Conservation (phyloP, 2,329 filamentous ascomycete genomes). For the Phaeophleospora eucalypticola region DNA sequence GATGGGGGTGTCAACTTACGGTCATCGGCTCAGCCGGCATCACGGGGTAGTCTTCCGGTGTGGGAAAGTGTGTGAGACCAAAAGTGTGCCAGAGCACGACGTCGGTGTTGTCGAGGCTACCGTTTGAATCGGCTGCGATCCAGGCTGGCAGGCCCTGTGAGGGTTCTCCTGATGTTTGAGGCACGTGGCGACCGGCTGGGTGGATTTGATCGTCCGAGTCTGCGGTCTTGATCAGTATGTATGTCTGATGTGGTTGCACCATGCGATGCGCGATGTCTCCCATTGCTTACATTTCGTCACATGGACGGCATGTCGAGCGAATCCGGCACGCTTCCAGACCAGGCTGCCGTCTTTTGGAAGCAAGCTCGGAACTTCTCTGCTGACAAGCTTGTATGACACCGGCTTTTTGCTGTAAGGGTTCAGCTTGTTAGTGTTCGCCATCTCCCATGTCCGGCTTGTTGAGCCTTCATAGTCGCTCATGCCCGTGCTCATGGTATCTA, state of each 20-base stretch:
- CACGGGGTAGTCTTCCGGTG: slow-evolving; percentile 85
- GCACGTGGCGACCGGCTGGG: slow-evolving; percentile 81
- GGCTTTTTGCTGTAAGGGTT: slow-evolving; percentile 84
- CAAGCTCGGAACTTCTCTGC: slow-evolving; percentile 72
- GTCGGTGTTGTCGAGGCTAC: slow-evolving; percentile 73
- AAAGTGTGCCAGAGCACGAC: slow-evolving; percentile 94
- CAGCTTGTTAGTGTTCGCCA: slow-evolving; percentile 76
- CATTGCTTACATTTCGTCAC: slow-evolving; percentile 74
- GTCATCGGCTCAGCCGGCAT: slow-evolving; percentile 72
- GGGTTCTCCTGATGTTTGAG: slow-evolving; percentile 78
- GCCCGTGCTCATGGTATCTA: slow-evolving; percentile 60
- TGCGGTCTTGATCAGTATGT: slow-evolving; percentile 30
- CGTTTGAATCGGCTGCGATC: slow-evolving; percentile 65
- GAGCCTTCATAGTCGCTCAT: slow-evolving; percentile 76
- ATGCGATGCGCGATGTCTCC: not conserved
- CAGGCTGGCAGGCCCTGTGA: slow-evolving; percentile 69
- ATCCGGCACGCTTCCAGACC: slow-evolving; percentile 86
- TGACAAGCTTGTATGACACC: slow-evolving; percentile 82
- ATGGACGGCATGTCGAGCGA: slow-evolving; percentile 80
- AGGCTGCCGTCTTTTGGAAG: slow-evolving; percentile 76
- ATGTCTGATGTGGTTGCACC: not conserved
- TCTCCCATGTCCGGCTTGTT: slow-evolving; percentile 83
- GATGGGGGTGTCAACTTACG: slow-evolving; percentile 36
- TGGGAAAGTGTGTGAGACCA: slow-evolving; percentile 82
- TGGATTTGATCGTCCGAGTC: slow-evolving; percentile 78